A percentile compares a stretch with the other conserved stretches of the same genome.
phyloP scores from a whole-genome alignment of 352 stramenopile genomes.

The Phytopythium delawarense region DNA sequence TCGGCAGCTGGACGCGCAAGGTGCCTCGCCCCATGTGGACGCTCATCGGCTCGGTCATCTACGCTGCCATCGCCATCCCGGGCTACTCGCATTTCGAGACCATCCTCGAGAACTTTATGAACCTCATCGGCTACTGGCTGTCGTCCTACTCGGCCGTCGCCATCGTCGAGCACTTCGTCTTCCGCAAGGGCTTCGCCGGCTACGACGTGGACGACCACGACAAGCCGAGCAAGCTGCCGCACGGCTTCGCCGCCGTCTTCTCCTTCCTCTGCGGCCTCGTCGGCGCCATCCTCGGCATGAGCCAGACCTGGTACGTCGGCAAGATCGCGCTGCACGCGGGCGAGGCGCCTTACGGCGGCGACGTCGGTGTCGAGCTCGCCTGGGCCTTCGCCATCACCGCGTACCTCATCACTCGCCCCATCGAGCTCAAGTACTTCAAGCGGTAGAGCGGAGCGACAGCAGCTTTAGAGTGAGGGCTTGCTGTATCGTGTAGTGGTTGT shows the following conservation, averaged over 20 bases:
- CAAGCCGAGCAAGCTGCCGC: conserved; percentile 34
- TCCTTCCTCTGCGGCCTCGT: conserved; percentile 32
- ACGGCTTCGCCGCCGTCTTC: conserved; percentile 37
- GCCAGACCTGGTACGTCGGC: conserved; percentile 44
- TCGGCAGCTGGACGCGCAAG: conserved; percentile 25
- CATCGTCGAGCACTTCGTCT: conserved; percentile 37
- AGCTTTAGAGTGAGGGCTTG: not conserved
- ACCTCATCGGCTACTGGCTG: conserved; percentile 49
- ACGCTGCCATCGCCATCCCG: conserved; percentile 28
- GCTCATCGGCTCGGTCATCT: conserved; percentile 32
- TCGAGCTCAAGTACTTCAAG: conserved; percentile 41
- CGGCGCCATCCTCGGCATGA: conserved; percentile 36
- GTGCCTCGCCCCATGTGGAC: conserved; percentile 39
- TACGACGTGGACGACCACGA: conserved; percentile 42
- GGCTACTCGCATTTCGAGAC: conserved; percentile 38
- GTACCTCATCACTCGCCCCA: conserved; percentile 31
- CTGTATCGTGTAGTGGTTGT: not conserved
- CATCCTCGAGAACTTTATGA: conserved; percentile 50
- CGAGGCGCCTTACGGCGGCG: conserved; percentile 26
- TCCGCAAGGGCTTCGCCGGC: conserved; percentile 36
- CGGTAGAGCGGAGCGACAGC: conserved; percentile 3
- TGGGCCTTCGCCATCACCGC: conserved; percentile 29
- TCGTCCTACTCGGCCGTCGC: conserved; percentile 33
- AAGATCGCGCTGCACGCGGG: conserved; percentile 25
- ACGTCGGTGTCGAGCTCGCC: conserved; percentile 35